phyloP scores from a whole-genome alignment of 257 asterid species.

The Capsicum pubescens region DNA sequence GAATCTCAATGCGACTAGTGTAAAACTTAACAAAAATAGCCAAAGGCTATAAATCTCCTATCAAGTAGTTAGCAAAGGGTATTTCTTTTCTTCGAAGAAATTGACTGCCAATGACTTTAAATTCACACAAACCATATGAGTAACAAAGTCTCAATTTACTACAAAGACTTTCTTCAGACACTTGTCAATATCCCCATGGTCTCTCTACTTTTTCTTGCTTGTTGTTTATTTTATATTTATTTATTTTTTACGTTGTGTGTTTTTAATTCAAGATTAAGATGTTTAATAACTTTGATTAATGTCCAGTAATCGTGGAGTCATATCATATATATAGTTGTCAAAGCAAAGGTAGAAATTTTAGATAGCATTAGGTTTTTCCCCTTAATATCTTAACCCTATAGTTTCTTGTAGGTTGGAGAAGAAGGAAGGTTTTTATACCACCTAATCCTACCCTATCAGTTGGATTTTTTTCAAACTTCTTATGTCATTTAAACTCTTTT shows the following conservation, averaged over 20 bases:
- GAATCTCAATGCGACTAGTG: too few relatives aligned
- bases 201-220: neutral
- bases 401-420: neutral
- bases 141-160: conserved; percentile 26
- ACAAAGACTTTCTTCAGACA: conserved; percentile 25
- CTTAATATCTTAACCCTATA: neutral
- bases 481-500: conserved; percentile 31
- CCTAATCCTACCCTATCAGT: conserved; percentile 36
- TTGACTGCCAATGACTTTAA: conserved; percentile 16
- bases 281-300: conserved; percentile 19
- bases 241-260: neutral
- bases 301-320: conserved; percentile 24
- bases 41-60: neutral
- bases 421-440: conserved; percentile 19
- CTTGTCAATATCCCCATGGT: neutral
- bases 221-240: neutral
- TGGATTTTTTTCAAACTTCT: conserved; percentile 37
- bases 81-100: conserved; percentile 36
- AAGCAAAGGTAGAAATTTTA: conserved; percentile 27
- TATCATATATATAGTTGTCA: conserved; percentile 21
- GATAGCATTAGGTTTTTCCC: conserved; percentile 18
- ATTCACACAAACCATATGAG: conserved; percentile 1
- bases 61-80: neutral
- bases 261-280: neutral
- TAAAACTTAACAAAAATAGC: too few relatives aligned